Conservation (phyloP, 2,329 filamentous ascomycete species). For the Sclerotinia spermophila region DNA sequence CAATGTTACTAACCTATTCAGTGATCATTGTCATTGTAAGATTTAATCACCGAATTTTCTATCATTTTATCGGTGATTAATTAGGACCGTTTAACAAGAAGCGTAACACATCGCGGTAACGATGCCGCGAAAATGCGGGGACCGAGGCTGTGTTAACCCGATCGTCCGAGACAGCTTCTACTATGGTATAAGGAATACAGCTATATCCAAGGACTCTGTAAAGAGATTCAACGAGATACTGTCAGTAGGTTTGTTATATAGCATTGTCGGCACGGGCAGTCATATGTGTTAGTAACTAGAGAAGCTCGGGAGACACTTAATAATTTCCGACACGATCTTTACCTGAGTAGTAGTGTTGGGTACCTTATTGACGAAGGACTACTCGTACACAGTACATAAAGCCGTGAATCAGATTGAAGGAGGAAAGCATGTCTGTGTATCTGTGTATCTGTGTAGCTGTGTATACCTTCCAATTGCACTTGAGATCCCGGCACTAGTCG, state of each 20-base stretch:
- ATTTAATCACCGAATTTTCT: not conserved
- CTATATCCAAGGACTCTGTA: not conserved
- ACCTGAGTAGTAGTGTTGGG: not conserved
- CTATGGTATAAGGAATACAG: not conserved
- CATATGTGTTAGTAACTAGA: not conserved
- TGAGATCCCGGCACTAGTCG: not conserved
- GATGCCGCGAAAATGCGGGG: not conserved
- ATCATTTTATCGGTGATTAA: not conserved
- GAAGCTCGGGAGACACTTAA: not conserved
- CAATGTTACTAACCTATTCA: not conserved
- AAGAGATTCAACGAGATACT: not conserved
- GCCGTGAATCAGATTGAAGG: no score
- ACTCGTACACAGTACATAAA: no score
- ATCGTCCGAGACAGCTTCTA: not conserved
- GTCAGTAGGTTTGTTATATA: not conserved
- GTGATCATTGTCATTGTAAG: not conserved
- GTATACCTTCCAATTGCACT: not conserved
- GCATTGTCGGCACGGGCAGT: no score
- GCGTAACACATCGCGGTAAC: not conserved
- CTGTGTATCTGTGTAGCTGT: no score
- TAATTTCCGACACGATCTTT: no score
- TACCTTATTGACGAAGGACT: no score
- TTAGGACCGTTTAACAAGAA: not conserved
- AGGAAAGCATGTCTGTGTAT: no score
- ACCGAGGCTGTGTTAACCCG: not conserved